Percentiles rank a stretch among this genome's conserved stretches.
These are phyloP conservation scores for Avicennia marina DNA, from an alignment of 257 asterid species.

Conservation along the genomic window DNA sequence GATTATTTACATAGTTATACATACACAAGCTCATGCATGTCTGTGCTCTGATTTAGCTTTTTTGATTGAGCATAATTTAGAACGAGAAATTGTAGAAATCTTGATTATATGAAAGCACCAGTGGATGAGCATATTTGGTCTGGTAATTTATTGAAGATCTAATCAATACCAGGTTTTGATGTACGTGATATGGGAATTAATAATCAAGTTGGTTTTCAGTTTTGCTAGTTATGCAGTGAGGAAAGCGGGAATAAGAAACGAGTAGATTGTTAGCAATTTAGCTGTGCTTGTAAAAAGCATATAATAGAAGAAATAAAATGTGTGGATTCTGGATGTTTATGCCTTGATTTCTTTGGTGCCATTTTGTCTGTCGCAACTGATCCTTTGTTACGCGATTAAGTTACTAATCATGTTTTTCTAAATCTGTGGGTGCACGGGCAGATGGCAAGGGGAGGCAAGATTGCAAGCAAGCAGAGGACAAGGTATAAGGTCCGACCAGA, in stretches of 20 bases:
- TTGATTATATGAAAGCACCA: conserved; percentile 1
- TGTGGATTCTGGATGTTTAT: conserved; percentile 13
- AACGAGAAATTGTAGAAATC: background rate
- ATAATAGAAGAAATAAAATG: background rate
- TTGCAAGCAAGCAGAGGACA: conserved; percentile 28
- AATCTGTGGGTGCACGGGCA: conserved; percentile 17
- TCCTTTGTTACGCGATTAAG: background rate
- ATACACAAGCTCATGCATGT: too few relatives aligned
- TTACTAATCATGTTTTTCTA: conserved; percentile 1
- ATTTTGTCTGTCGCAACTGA: background rate
- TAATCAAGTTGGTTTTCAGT: background rate
- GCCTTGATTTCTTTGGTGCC: conserved; percentile 19
- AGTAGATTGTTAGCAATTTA: background rate
- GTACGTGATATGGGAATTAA: conserved; percentile 1
- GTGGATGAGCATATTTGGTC: background rate
- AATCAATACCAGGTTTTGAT: background rate
- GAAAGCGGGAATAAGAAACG: conserved; percentile 1
- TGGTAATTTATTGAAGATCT: conserved; percentile 3
- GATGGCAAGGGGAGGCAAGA: conserved; percentile 57
- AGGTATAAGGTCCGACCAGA: conserved; percentile 31
- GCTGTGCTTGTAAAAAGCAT: conserved; percentile 2
- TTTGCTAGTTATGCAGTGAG: background rate
- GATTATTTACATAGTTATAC: background rate
- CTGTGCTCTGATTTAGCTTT: background rate
- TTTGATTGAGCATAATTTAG: background rate